These are phyloP conservation scores for Ascoidea rubescens DNA, from an alignment of 805 yeast species.

Conservation along the genomic window DNA sequence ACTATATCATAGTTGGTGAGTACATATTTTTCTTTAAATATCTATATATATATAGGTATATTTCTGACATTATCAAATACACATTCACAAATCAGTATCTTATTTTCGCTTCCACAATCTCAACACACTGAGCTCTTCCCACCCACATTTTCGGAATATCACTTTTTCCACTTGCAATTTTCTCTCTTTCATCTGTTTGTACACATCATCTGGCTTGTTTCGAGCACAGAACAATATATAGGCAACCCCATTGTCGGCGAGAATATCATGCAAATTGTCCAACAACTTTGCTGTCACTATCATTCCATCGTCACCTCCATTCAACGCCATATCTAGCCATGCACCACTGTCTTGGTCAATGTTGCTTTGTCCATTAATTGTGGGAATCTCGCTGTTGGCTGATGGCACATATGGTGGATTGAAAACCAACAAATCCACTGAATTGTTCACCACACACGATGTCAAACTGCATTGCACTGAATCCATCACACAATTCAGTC, in stretches of 20 bases:
- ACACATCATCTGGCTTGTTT: constrained; percentile 61
- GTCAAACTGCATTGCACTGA: constrained; percentile 46
- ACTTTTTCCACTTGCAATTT: no score
- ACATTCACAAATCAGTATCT: no score
- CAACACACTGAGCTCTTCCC: neutral
- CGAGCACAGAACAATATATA: constrained; percentile 87
- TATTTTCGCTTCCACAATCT: no score
- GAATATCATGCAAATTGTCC: constrained; percentile 31
- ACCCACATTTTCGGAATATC: neutral
- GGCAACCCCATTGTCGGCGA: constrained; percentile 59
- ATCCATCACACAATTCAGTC: constrained; percentile 22
- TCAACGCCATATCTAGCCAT: constrained; percentile 83
- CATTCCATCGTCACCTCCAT: constrained; percentile 91
- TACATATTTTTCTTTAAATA: no score
- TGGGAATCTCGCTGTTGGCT: constrained; percentile 41
- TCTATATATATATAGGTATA: no score
- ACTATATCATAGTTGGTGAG: no score
- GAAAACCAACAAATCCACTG: constrained; percentile 65
- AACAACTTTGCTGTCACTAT: constrained; percentile 58
- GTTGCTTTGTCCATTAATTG: neutral
- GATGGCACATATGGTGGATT: constrained; percentile 98
- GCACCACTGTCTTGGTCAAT: constrained; percentile 28
- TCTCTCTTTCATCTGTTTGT: constrained; percentile 9
- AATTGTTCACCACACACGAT: constrained; percentile 26
- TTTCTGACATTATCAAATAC: no score